Conservation (phyloP, 2,329 filamentous ascomycete genomes). For the Ophiocordyceps camponoti-floridani region DNA sequence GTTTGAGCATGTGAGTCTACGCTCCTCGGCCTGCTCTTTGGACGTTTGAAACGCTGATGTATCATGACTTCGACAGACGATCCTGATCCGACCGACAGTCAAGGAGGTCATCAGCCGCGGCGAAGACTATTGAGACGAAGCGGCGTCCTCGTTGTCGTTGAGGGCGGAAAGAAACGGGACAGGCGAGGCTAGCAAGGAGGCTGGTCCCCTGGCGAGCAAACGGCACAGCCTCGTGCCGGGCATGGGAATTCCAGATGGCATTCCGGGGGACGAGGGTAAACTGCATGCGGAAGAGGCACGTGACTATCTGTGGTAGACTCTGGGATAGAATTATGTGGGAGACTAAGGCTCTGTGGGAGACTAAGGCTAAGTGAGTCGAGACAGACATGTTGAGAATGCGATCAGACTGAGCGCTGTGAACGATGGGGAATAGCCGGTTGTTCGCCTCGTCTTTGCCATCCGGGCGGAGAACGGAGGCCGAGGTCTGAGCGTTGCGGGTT, state of each 20-base stretch:
- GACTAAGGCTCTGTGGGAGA: no score
- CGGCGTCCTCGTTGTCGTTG: not conserved
- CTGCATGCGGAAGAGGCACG: no score
- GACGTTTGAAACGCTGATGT: not conserved
- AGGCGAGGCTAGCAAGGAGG: no score
- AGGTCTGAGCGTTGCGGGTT: not conserved
- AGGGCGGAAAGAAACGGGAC: not conserved
- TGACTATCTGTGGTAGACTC: no score
- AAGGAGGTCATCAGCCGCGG: conserved; percentile 81
- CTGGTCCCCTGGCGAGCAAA: not conserved
- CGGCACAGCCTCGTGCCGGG: not conserved
- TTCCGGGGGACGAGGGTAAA: not conserved
- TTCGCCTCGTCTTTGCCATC: no score
- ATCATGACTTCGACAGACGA: conserved; percentile 32
- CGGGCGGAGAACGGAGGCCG: no score
- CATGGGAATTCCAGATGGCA: not conserved
- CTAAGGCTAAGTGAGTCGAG: no score
- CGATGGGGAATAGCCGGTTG: no score
- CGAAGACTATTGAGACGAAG: conserved; percentile 57
- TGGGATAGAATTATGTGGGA: no score
- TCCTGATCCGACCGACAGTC: conserved; percentile 58
- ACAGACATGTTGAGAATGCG: no score
- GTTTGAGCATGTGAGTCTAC: conserved; percentile 67
- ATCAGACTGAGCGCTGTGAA: no score
- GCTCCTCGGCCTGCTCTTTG: not conserved